Percentiles rank a stretch among this genome's conserved stretches.
Conservation (phyloP, 2,329 filamentous ascomycete species). For the Bimuria novae-zelandiae region DNA sequence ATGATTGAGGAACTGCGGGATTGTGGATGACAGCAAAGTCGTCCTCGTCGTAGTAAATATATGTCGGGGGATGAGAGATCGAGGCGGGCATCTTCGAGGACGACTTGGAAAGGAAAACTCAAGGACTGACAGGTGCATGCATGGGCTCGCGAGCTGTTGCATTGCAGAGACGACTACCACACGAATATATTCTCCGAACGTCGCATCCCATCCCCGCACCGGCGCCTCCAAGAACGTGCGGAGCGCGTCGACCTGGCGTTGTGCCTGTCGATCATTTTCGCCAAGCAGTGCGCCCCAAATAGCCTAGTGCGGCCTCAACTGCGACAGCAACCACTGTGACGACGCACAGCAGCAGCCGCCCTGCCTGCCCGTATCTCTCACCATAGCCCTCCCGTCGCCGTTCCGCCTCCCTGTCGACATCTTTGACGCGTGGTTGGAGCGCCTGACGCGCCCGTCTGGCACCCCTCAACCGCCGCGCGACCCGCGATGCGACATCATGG, state of each 20-base stretch:
- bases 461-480: slow-evolving; percentile 30
- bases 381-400: slow-evolving; percentile 27
- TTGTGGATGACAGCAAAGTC: too few relatives aligned
- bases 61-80: too few relatives aligned
- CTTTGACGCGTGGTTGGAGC: slow-evolving; percentile 47
- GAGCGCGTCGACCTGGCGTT: too few relatives aligned
- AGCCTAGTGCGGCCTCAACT: not conserved
- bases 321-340: slow-evolving; percentile 1
- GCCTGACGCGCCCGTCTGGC: slow-evolving; percentile 45
- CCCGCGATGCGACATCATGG: slow-evolving; percentile 44
- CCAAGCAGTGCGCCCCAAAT: not conserved
- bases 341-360: slow-evolving; percentile 13
- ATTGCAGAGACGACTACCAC: not conserved
- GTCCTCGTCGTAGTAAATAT: too few relatives aligned
- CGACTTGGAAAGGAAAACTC: too few relatives aligned
- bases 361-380: slow-evolving; percentile 14
- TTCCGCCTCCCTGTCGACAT: slow-evolving; percentile 33
- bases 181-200: not conserved
- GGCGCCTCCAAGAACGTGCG: too few relatives aligned
- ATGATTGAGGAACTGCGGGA: too few relatives aligned
- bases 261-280: not conserved
- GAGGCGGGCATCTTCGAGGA: too few relatives aligned
- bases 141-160: too few relatives aligned
- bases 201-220: not conserved
- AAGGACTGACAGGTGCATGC: too few relatives aligned